phyloP scores from a whole-genome alignment of 768 basidiomycete genomes.

The Podaxis sp. region DNA sequence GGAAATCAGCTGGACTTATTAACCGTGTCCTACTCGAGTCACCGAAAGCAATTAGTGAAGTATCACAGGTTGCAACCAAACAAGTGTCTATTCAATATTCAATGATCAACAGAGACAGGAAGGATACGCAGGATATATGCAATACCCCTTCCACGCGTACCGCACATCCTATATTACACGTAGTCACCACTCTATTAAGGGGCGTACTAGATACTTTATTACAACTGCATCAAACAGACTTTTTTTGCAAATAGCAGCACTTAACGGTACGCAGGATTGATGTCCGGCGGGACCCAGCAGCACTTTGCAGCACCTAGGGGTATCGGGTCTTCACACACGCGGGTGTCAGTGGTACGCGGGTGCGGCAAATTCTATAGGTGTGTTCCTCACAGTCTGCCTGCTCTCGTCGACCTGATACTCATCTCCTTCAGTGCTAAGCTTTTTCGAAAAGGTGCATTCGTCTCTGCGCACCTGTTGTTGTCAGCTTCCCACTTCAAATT shows the following conservation, averaged over 20 bases:
- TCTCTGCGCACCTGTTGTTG: conserved; percentile 30
- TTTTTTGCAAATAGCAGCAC: too few species aligned
- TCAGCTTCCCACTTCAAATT: background rate
- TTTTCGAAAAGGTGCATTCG: conserved; percentile 41
- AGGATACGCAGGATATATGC: conserved; percentile 62
- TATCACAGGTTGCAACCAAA: conserved; percentile 60
- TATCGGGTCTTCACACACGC: too few species aligned
- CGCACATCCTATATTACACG: too few species aligned
- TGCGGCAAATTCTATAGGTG: too few species aligned
- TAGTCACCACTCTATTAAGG: too few species aligned
- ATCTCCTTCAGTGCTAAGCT: conserved; percentile 29
- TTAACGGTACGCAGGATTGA: too few species aligned
- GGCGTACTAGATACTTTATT: too few species aligned
- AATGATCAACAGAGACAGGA: background rate
- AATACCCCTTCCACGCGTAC: too few species aligned
- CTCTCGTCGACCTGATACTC: conserved; percentile 33
- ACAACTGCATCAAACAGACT: too few species aligned
- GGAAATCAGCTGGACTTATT: conserved; percentile 78
- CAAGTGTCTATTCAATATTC: background rate
- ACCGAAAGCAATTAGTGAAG: conserved; percentile 75
- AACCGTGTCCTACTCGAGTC: conserved; percentile 60
- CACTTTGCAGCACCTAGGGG: too few species aligned
- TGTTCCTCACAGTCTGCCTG: conserved; percentile 35
- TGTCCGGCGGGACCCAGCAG: too few species aligned
- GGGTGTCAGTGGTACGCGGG: too few species aligned